Conservation (phyloP, 2,329 filamentous ascomycete genomes). For the Aspergillus udagawae region DNA sequence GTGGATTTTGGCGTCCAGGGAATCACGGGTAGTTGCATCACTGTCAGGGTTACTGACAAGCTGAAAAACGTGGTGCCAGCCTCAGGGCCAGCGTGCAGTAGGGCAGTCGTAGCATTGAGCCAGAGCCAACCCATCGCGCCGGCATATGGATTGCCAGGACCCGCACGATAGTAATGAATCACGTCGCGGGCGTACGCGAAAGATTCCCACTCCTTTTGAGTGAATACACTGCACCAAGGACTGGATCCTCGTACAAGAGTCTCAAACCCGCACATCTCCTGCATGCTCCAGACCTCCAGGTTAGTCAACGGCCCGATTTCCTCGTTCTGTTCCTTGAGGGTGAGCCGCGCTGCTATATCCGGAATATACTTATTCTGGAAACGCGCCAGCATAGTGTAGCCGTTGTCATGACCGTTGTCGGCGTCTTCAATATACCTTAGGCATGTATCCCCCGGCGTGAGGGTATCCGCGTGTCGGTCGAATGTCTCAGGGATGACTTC, state of each 20-base stretch:
- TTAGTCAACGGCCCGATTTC: constrained; percentile 42
- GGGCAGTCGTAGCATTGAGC: constrained; percentile 52
- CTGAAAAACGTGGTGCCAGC: constrained; percentile 53
- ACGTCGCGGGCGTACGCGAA: constrained; percentile 59
- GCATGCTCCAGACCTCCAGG: constrained; percentile 55
- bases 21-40: background rate
- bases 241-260: constrained; percentile 51
- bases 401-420: constrained; percentile 47
- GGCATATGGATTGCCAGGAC: constrained; percentile 54
- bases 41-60: constrained; percentile 42
- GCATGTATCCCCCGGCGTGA: constrained; percentile 53
- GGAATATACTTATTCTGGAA: constrained; percentile 49
- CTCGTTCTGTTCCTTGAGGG: constrained; percentile 16
- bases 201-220: constrained; percentile 48
- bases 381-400: constrained; percentile 43
- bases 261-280: constrained; percentile 60
- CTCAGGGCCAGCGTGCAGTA: constrained; percentile 44
- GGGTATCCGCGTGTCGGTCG: constrained; percentile 50
- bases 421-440: constrained; percentile 35
- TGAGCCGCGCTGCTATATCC: constrained; percentile 44
- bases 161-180: constrained; percentile 56
- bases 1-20: background rate
- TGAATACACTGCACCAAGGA: constrained; percentile 56
- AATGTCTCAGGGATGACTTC: constrained; percentile 51
- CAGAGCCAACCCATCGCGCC: constrained; percentile 55